Percentiles rank a stretch among this genome's conserved stretches.
Evolutionary conservation across 1,139 yeast genomes (phyloP).

Genomic region (Pichia sorboxylosa): DNA sequence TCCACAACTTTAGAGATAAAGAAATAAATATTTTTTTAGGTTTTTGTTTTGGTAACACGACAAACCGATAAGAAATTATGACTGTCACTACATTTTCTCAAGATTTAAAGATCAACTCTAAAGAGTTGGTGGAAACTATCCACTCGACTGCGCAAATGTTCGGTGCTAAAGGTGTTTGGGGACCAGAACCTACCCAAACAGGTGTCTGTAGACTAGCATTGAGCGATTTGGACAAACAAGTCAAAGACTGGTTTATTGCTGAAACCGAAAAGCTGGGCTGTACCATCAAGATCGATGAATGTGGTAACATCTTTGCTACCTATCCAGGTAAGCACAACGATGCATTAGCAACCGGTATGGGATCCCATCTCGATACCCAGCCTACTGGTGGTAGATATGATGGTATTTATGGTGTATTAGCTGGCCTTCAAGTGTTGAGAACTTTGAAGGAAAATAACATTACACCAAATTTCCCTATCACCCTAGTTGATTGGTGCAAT

Average conservation of each 20-base stretch:
- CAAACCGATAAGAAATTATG: slow-evolving; percentile 1
- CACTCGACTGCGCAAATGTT: slow-evolving; percentile 45
- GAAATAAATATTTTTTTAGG: no score
- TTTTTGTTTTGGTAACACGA: no score
- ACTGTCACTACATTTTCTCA: slow-evolving; percentile 4
- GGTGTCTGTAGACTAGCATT: slow-evolving; percentile 56
- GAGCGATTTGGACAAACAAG: slow-evolving; percentile 47
- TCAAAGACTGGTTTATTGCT: slow-evolving; percentile 56
- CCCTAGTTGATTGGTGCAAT: slow-evolving; percentile 60
- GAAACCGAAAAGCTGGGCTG: slow-evolving; percentile 49
- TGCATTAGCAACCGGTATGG: slow-evolving; percentile 50
- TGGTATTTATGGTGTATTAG: slow-evolving; percentile 57
- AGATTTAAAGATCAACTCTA: slow-evolving; percentile 22
- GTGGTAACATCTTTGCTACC: slow-evolving; percentile 59
- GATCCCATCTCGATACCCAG: slow-evolving; percentile 67
- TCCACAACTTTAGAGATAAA: no score
- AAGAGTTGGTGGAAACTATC: slow-evolving; percentile 43
- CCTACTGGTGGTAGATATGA: slow-evolving; percentile 75
- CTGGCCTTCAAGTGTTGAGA: slow-evolving; percentile 56
- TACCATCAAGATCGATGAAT: slow-evolving; percentile 42
- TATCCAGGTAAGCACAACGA: slow-evolving; percentile 43
- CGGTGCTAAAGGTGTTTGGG: slow-evolving; percentile 58
- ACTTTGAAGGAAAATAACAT: slow-evolving; percentile 48
- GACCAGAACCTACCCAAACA: slow-evolving; percentile 42
- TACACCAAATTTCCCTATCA: slow-evolving; percentile 53